These are phyloP conservation scores for Verticillium longisporum DNA, from an alignment of 2,329 filamentous ascomycete genomes.

Conservation along the genomic window DNA sequence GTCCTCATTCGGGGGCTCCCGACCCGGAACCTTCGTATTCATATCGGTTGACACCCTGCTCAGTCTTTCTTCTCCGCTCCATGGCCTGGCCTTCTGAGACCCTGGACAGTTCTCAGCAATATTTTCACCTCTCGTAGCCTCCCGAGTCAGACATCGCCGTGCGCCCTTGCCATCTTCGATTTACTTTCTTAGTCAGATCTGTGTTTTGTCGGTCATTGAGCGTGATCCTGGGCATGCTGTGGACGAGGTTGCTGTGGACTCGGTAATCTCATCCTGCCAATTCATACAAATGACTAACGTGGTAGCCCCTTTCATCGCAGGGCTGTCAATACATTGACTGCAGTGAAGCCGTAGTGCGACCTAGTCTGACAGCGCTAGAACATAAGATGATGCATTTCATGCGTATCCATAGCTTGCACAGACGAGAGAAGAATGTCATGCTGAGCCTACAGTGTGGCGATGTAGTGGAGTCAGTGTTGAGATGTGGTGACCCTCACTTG, in stretches of 20 bases:
- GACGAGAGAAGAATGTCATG: no score
- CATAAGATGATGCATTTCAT: no score
- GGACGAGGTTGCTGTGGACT: neutral
- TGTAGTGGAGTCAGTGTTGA: neutral
- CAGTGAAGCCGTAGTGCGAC: neutral
- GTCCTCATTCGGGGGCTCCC: neutral
- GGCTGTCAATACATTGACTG: neutral
- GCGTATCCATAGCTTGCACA: no score
- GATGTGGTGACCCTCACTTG: no score
- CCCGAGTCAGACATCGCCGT: neutral
- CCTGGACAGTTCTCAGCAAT: neutral
- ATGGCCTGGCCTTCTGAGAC: neutral
- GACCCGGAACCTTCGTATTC: neutral
- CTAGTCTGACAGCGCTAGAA: no score
- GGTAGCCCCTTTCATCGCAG: neutral
- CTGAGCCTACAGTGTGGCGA: no score
- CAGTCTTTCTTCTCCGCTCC: neutral
- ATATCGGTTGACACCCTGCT: neutral
- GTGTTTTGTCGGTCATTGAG: neutral
- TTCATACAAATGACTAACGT: neutral
- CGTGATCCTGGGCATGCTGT: neutral
- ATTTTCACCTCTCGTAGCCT: no score
- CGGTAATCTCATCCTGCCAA: neutral
- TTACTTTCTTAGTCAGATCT: neutral
- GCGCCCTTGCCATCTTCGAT: neutral